Base-by-base conservation (phyloP, 768 basidiomycete species). In the Collybia mongolica region DNA sequence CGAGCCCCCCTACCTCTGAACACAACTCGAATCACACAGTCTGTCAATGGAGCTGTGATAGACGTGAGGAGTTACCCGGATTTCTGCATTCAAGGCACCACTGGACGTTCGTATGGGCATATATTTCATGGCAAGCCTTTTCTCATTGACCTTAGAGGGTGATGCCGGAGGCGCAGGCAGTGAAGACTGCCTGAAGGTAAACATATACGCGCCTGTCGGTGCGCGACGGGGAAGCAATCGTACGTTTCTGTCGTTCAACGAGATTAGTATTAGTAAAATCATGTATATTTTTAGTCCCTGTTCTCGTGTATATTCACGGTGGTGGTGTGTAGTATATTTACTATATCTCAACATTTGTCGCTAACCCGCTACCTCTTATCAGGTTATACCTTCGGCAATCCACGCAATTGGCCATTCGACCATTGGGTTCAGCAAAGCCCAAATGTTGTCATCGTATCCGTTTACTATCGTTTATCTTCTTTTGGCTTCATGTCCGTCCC, bases 151-250 rank as follows among this genome's bases (percentile, higher is more conserved):
- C 37, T 12, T 53, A 83, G 79, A 40, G 17, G 79, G 77, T 7
- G 82, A 82, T 57, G 72, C 77, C 19, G 83, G 84, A 42, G 83
- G 84, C 23, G 81, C 81, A 11, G 84, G 85, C 9, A 79, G 76
- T 38, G 84, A 86, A 64, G 83, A 86, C 54, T 86, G 83, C 54
- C 63, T 86, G 28, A 84, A 85, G 42, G 67, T 85, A n/a, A 83
- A 86, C 59, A 72, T 87, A 11, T 86, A 85, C 49, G 65, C 80
- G 8, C 84, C 84, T 2, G 65, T 69, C 5, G 72, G 73, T 6
- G 73, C 76, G 2, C 76, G 72, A 28, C 56, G 63, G 20, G 69
- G 74, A 1, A 77, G 75, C 52, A 74, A 79, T 26, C 56, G 82
- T 83, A 52, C 56, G 80, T 57, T 20, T 7, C 42, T 46, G 42